Percentiles rank a stretch among this genome's conserved stretches.
Evolutionary conservation across 164 flowering plant genomes (phyloP).

Genomic region (Cinnamomum micranthum): DNA sequence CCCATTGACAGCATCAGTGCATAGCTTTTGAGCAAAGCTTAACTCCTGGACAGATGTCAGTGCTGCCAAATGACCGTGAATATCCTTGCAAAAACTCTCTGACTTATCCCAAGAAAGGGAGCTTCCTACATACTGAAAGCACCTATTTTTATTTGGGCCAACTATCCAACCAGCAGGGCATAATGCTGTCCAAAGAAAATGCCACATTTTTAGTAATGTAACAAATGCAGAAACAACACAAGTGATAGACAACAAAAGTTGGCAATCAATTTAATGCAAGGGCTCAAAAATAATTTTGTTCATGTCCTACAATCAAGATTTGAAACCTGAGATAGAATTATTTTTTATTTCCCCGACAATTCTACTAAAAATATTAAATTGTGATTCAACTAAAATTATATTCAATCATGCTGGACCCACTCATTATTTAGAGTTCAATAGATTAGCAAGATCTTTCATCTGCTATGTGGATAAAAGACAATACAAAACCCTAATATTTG

Average conservation of each 20-base stretch:
- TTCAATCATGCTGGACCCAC: too few species aligned
- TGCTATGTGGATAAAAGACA: too few species aligned
- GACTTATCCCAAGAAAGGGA: slow-evolving; percentile 60
- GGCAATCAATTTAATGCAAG: too few species aligned
- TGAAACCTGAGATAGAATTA: neutral
- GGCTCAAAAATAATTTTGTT: neutral
- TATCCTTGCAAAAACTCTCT: slow-evolving; percentile 40
- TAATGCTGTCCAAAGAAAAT: slow-evolving; percentile 26
- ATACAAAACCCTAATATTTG: too few species aligned
- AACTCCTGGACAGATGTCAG: slow-evolving; percentile 53
- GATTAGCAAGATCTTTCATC: too few species aligned
- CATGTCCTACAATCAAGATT: neutral
- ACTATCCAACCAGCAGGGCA: slow-evolving; percentile 68
- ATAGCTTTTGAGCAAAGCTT: slow-evolving; percentile 44
- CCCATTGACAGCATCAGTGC: slow-evolving; percentile 33
- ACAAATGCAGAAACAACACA: neutral
- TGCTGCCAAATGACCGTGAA: slow-evolving; percentile 65
- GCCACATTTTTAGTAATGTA: neutral
- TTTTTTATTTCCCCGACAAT: too few species aligned
- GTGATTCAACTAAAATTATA: too few species aligned
- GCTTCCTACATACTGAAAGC: slow-evolving; percentile 33
- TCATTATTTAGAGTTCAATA: too few species aligned
- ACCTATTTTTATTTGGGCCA: slow-evolving; percentile 43
- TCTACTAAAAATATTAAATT: too few species aligned
- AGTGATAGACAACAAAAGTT: neutral